These are phyloP conservation scores for Strigomonas galati DNA, from an alignment of 208 protist genomes.

Conservation along the genomic window DNA sequence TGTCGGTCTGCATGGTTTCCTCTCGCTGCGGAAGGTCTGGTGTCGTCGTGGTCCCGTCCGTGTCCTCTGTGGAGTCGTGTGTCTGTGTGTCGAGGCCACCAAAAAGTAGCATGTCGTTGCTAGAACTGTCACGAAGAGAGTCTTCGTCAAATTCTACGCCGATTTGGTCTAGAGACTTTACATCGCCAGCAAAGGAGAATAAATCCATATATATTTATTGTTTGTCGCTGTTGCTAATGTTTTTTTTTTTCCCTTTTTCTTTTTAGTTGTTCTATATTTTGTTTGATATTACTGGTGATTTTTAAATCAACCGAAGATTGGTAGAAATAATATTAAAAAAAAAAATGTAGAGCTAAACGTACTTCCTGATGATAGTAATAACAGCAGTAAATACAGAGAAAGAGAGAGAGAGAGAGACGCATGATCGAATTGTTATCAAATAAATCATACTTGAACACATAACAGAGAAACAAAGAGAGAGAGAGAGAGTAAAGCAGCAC, in stretches of 20 bases:
- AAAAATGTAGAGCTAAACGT: conserved; percentile 2
- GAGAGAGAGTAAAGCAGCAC: too few relatives aligned
- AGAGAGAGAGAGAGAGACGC: conserved; percentile 9
- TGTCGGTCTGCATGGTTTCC: too few relatives aligned
- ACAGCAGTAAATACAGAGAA: conserved; percentile 7
- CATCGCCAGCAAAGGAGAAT: conserved; percentile 10
- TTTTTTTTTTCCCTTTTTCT: not conserved
- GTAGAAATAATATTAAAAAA: not conserved
- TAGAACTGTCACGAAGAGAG: not conserved
- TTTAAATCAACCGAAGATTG: not conserved
- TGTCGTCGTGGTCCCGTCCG: not conserved
- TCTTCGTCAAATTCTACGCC: not conserved
- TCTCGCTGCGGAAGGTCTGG: too few relatives aligned
- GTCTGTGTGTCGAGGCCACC: too few relatives aligned
- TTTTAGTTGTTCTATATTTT: not conserved
- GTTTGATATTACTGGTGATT: not conserved
- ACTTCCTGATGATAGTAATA: not conserved
- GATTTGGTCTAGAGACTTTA: conserved; percentile 2
- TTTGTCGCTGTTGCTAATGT: not conserved
- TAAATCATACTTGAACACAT: not conserved
- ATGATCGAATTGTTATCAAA: too few relatives aligned
- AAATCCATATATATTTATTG: conserved; percentile 12
- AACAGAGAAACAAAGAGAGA: too few relatives aligned
- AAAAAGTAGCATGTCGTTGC: not conserved
- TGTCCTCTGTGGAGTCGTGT: too few relatives aligned